These are phyloP conservation scores for Claviceps fusiformis DNA, from an alignment of 2,329 filamentous ascomycete genomes.

Conservation along the genomic window DNA sequence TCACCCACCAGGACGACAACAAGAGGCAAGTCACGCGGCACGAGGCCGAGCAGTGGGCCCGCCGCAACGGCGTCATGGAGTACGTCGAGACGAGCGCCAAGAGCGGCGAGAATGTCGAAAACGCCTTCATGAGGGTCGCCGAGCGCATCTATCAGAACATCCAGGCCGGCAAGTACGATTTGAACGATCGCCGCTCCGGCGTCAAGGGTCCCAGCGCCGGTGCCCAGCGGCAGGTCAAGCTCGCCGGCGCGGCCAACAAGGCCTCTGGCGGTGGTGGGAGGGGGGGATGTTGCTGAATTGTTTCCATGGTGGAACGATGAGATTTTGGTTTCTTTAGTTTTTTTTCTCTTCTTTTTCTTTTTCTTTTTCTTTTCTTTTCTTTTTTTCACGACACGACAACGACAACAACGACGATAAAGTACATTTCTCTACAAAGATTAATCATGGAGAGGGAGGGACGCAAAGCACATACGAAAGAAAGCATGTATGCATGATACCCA, in stretches of 20 bases:
- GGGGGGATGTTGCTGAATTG: constrained; percentile 35
- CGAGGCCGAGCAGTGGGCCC: constrained; percentile 86
- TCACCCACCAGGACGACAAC: constrained; percentile 42
- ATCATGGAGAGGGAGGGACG: not conserved
- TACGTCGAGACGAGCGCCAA: constrained; percentile 97
- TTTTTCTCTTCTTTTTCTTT: no score
- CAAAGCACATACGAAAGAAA: not conserved
- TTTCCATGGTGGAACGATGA: not conserved
- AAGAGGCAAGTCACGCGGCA: constrained; percentile 66
- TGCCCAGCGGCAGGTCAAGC: constrained; percentile 30
- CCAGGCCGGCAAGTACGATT: constrained; percentile 83
- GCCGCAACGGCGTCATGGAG: constrained; percentile 69
- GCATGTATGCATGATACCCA: constrained; percentile 5
- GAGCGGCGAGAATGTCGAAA: constrained; percentile 85
- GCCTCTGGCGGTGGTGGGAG: constrained; percentile 20
- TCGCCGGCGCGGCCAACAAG: constrained; percentile 27
- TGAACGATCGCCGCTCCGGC: constrained; percentile 83
- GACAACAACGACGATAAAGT: not conserved
- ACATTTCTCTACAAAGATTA: not conserved
- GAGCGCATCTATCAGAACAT: constrained; percentile 96
- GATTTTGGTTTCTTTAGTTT: no score
- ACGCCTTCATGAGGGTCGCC: constrained; percentile 83
- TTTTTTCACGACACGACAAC: not conserved
- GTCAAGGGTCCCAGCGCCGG: constrained; percentile 60
- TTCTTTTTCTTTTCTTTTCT: no score